Base-by-base conservation (phyloP, 768 basidiomycete species). In the Macrocybe gigantea region DNA sequence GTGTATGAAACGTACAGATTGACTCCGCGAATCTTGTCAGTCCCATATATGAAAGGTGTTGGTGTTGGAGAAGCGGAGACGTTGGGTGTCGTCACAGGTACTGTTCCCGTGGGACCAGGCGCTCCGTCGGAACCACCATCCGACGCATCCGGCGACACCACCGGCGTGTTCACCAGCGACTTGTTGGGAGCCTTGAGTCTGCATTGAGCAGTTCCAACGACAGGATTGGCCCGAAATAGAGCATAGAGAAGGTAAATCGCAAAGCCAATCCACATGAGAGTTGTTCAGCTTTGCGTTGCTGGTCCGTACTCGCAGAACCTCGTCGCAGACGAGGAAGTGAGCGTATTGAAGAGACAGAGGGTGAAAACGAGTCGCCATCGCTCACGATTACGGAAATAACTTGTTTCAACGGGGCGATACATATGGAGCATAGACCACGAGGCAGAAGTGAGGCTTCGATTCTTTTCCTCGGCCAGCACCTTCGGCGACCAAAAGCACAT, bases 11-110 rank as follows among this genome's bases (percentile, higher is more conserved):
- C 80, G 53, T 53, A 82, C 82, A 83, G 59, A 55, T 83, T 83
- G 6, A 84, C 82, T 13, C 80, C 82, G 12, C 80, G 69, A 45
- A 83, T 71, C 30, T 67, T 70, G 13, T 69, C 62, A 13, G 47
- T 65, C 29, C 68, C 68, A 55, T 78, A 79, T 44, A 65, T 62
- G 55, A 78, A 77, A 5, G 71, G 62, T 11, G 63, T 50, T 9
- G 62, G 55, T 10, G 59, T 48, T 22, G 61, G 54, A 5, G 52
- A 44, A 29, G 55, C 41, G 34, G 44, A 8, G 30, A 54, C 34
- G 10, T 53, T 41, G 33, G 51, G 41, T 10, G 48, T 34, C 12
- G 50, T 36, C 6, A 51, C 34, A 47, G 57, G 41, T 30, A 51
- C 37, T 32, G 53, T 34, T n/a, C 29, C 31, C 13, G 31, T 47